A percentile compares a stretch with the other conserved stretches of the same genome.
These are phyloP conservation scores for Podochytrium sp. DNA, from an alignment of 192 early-diverging fungal genomes.

Conservation along the genomic window DNA sequence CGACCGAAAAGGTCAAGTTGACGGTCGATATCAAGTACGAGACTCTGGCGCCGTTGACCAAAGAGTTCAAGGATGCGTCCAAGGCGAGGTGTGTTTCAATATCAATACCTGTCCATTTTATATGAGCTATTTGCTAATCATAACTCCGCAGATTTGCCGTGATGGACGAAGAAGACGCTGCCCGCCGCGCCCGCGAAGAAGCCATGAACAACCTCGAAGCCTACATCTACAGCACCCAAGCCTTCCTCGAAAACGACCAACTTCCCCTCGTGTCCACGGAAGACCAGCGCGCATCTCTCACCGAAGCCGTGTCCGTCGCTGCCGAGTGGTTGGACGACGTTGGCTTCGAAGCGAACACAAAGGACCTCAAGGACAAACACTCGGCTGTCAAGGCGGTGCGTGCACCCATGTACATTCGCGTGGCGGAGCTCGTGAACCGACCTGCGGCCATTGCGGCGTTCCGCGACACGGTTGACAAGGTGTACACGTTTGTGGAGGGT, in stretches of 20 bases:
- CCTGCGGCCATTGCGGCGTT: constrained; percentile 38
- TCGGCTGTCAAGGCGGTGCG: constrained; percentile 48
- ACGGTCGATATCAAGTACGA: constrained; percentile 58
- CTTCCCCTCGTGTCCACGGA: constrained; percentile 70
- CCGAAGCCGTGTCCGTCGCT: constrained; percentile 54
- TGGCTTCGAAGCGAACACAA: constrained; percentile 64
- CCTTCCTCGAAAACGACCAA: constrained; percentile 79
- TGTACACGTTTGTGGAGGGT: background rate
- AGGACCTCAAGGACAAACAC: constrained; percentile 46
- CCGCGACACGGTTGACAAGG: constrained; percentile 9
- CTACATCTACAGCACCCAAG: constrained; percentile 85
- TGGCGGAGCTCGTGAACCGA: constrained; percentile 59
- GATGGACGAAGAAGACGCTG: constrained; percentile 77
- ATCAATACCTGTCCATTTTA: constrained; percentile 9
- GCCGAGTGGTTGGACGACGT: constrained; percentile 89
- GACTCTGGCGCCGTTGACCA: constrained; percentile 57
- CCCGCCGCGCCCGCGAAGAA: constrained; percentile 74
- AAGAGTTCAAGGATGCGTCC: constrained; percentile 36
- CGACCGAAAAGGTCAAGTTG: constrained; percentile 61
- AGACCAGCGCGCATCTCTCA: constrained; percentile 69
- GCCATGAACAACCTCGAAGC: constrained; percentile 89
- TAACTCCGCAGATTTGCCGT: constrained; percentile 49
- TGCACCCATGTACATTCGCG: constrained; percentile 48
- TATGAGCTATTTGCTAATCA: constrained; percentile 32
- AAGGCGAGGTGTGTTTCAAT: constrained; percentile 36